A percentile compares a stretch with the other conserved stretches of the same genome.
phyloP scores from a whole-genome alignment of 2,329 filamentous ascomycete species.

The Camillea tinctor region DNA sequence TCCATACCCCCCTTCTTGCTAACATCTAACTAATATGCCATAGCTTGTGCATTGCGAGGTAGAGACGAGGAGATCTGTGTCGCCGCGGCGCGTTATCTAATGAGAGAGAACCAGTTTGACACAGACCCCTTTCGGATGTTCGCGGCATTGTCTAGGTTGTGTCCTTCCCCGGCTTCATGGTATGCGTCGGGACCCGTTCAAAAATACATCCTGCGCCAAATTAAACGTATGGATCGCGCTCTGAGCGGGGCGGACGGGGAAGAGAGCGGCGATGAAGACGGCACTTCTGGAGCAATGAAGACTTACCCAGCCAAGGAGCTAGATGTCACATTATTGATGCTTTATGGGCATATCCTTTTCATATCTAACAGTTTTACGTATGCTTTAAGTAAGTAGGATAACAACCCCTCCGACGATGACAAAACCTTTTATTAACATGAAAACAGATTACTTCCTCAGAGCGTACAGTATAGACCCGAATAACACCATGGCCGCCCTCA shows the following conservation, averaged over 20 bases:
- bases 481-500: conserved; percentile 78
- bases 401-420: not conserved
- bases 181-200: conserved; percentile 81
- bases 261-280: conserved; percentile 37
- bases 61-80: conserved; percentile 76
- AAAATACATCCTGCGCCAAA: conserved; percentile 87
- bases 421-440: not conserved
- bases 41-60: conserved; percentile 77
- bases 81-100: conserved; percentile 76
- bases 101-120: conserved; percentile 76
- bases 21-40: conserved; percentile 12
- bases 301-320: conserved; percentile 49
- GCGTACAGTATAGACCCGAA: conserved; percentile 71
- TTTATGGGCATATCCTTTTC: conserved; percentile 89
- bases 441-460: conserved; percentile 76
- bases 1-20: not conserved
- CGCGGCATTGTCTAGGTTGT: conserved; percentile 72
- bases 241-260: conserved; percentile 52
- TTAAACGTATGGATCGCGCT: conserved; percentile 80
- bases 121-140: conserved; percentile 85
- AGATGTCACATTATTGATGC: conserved; percentile 78
- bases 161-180: conserved; percentile 69
- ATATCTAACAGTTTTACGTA: conserved; percentile 79
- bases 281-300: conserved; percentile 27
- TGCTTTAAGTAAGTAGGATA: conserved; percentile 67